phyloP scores from a whole-genome alignment of 805 yeast genomes.

The Candida insectalens region DNA sequence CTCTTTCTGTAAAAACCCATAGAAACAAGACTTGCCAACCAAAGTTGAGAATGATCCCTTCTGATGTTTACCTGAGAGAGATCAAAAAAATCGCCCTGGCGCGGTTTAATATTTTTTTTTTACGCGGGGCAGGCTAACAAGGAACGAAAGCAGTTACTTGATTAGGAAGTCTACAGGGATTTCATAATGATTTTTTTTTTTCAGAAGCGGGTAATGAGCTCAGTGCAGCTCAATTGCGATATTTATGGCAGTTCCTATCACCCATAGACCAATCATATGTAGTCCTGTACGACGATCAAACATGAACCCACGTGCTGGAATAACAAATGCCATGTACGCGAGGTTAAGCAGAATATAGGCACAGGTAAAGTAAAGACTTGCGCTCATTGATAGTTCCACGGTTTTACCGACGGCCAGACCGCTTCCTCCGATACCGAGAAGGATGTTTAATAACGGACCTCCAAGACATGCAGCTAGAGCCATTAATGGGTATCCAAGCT shows the following conservation, averaged over 20 bases:
- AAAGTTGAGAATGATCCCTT: too few species aligned
- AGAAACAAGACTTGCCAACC: too few species aligned
- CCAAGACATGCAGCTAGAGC: constrained; percentile 96
- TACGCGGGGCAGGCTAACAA: too few species aligned
- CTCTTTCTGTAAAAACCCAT: constrained; percentile 2
- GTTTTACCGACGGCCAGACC: constrained; percentile 39
- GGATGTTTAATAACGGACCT: constrained; percentile 70
- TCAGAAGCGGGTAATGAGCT: too few species aligned
- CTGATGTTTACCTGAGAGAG: too few species aligned
- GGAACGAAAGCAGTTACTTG: too few species aligned
- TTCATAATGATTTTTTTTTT: background rate
- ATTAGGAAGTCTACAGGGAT: background rate
- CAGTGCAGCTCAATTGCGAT: constrained; percentile 18
- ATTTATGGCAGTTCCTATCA: constrained; percentile 26
- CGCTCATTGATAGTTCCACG: constrained; percentile 22
- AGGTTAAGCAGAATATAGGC: constrained; percentile 29
- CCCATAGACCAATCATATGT: constrained; percentile 32
- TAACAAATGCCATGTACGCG: constrained; percentile 24
- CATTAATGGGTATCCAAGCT: constrained; percentile 76
- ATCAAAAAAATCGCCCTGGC: too few species aligned
- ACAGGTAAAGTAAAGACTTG: constrained; percentile 33
- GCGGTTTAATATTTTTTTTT: too few species aligned
- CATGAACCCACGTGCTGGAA: constrained; percentile 33
- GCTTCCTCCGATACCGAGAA: constrained; percentile 75
- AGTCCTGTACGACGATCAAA: constrained; percentile 30